phyloP scores from a whole-genome alignment of 192 early-diverging fungal species.

The Chytriomyces confervae region DNA sequence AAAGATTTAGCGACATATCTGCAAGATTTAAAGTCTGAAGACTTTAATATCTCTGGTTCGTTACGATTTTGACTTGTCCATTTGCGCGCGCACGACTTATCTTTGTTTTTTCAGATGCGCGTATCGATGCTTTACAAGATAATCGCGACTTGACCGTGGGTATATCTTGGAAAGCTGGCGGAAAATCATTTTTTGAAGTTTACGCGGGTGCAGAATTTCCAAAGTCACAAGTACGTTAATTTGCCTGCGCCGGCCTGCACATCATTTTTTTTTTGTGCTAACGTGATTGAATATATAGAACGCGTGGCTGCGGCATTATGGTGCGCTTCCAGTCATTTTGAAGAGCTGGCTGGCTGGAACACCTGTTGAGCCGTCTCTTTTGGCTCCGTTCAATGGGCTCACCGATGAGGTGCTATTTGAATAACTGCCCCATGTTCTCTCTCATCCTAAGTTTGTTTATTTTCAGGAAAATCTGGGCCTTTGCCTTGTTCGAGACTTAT shows the following conservation, averaged over 20 bases:
- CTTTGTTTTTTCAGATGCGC: neutral
- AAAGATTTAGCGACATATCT: conserved; percentile 6
- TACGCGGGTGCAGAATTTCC: conserved; percentile 3
- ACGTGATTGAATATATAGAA: neutral
- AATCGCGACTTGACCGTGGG: conserved; percentile 32
- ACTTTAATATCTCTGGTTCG: conserved; percentile 17
- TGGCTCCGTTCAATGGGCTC: conserved; percentile 1
- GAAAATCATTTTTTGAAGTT: conserved; percentile 28
- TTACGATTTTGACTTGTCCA: neutral
- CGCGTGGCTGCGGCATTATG: conserved; percentile 24
- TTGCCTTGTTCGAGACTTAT: neutral
- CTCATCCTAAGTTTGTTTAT: neutral
- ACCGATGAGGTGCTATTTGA: conserved; percentile 16
- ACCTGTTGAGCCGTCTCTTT: neutral
- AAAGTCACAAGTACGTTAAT: neutral
- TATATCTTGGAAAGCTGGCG: conserved; percentile 22
- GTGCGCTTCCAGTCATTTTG: conserved; percentile 17
- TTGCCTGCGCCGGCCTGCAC: neutral
- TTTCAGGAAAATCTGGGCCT: conserved; percentile 3
- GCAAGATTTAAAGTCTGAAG: neutral
- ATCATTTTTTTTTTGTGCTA: neutral
- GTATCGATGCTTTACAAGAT: conserved; percentile 13
- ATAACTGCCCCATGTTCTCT: neutral
- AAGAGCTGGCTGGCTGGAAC: conserved; percentile 9
- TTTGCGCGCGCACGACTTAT: neutral